phyloP scores from a whole-genome alignment of 768 basidiomycete species.

The Lentinula sp. region DNA sequence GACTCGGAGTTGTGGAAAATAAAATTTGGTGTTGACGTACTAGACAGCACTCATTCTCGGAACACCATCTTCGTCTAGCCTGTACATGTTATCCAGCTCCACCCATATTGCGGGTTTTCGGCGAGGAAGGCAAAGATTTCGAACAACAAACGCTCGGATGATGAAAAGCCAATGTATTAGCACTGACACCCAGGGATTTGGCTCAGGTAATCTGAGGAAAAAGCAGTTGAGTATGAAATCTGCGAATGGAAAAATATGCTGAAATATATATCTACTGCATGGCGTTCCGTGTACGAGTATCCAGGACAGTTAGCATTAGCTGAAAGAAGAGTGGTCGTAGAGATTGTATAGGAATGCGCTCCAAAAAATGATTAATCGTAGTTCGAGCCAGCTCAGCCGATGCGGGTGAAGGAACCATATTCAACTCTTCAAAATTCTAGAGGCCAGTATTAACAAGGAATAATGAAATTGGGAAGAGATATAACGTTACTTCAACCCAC shows the following conservation, averaged over 20 bases:
- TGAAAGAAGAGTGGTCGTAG: not conserved
- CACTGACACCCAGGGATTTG: not conserved
- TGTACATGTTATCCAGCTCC: not conserved
- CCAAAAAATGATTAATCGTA: not conserved
- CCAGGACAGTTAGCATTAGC: not conserved
- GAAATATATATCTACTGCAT: not conserved
- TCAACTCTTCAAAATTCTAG: not conserved
- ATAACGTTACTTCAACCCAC: not conserved
- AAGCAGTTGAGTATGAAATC: no score
- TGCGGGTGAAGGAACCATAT: not conserved
- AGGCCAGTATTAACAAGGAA: no score
- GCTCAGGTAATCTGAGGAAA: not conserved
- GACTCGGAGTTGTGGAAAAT: no score
- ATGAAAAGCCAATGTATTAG: not conserved
- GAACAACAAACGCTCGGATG: not conserved
- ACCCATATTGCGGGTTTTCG: not conserved
- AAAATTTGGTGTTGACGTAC: not conserved
- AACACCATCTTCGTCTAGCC: not conserved
- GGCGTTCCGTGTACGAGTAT: not conserved
- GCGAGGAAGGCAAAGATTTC: not conserved
- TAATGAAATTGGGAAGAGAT: no score
- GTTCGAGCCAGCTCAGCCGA: not conserved
- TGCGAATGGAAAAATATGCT: no score
- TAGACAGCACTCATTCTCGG: not conserved
- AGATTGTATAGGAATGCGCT: not conserved